Base-by-base conservation (phyloP, 495 filamentous ascomycete genomes). In the Mycothermus thermophilus region DNA sequence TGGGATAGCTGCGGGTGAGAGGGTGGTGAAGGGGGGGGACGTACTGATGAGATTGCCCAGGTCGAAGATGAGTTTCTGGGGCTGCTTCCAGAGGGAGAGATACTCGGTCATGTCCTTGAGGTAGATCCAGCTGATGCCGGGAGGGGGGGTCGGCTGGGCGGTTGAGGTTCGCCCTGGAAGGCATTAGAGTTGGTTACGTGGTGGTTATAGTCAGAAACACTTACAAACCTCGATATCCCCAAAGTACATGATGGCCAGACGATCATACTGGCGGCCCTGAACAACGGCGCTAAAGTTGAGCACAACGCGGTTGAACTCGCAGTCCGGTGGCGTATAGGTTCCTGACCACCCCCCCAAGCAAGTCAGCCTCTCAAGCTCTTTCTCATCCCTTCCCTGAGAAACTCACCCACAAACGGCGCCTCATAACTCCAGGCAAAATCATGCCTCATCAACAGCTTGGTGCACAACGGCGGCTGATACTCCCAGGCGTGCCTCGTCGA, bases 201-300 rank as follows among this genome's bases (percentile, higher is more conserved):
- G n/a, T n/a, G n/a, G n/a, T n/a, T 45, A 1, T n/a, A 8, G 27
- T 34, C 11, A 30, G 24, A 30, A 29, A n/a, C 4, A 50, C 50
- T 38, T 43, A 53, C 79, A 90, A 3, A 94, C 66, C 51, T 93
- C 86, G 13, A 71, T 72, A 52, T 88, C 80, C 11, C 76, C 79
- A 32, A 93, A 62, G 43, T 81, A 93, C 69, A 93, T 76, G 12
- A 80, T 50, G 4, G 75, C 84, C 8, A 94, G 63, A 5, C 85
- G 63, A 48, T 94, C 86, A 58, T 70, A 93, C 44, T 93, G 84
- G 2, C 71, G 63, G 0, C 86, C 85, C 38, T 63, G 55, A 3
- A 78, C 83, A 1, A 75, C 74, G 20, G 84, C 78, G 0, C 80
- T 93, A 34, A 94, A 67, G 48, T 90, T 93, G 54, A 93, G 77